These are phyloP conservation scores for Erodium texanum DNA, from an alignment of 441 rosid genomes.

Conservation along the genomic window DNA sequence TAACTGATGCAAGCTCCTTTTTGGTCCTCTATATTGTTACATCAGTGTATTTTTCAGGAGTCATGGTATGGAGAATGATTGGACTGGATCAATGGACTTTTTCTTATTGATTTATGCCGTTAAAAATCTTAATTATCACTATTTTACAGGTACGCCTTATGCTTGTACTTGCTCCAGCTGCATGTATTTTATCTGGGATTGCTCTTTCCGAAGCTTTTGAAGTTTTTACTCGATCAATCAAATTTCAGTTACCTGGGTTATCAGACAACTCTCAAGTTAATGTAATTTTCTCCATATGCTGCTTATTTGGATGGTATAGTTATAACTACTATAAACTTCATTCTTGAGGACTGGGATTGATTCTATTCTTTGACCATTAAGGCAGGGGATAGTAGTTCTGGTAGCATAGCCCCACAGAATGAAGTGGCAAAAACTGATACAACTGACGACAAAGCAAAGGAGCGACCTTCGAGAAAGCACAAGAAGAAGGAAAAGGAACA, in stretches of 20 bases:
- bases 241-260: slow-evolving; percentile 64
- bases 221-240: slow-evolving; percentile 78
- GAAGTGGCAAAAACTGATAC: slow-evolving; percentile 45
- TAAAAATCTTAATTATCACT: slow-evolving; percentile 13
- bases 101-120: not conserved
- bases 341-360: slow-evolving; percentile 21
- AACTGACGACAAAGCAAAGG: slow-evolving; percentile 44
- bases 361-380: slow-evolving; percentile 29
- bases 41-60: slow-evolving; percentile 97
- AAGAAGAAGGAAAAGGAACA: slow-evolving; percentile 66
- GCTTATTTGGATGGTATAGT: slow-evolving; percentile 6
- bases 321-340: slow-evolving; percentile 13
- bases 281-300: slow-evolving; percentile 31
- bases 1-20: slow-evolving; percentile 97
- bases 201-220: slow-evolving; percentile 95
- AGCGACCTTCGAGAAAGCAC: slow-evolving; percentile 62
- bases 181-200: slow-evolving; percentile 97
- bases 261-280: slow-evolving; percentile 36
- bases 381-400: slow-evolving; percentile 55
- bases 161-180: slow-evolving; percentile 99
- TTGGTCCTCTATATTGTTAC: slow-evolving; percentile 81
- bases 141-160: slow-evolving; percentile 81
- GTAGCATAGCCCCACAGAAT: slow-evolving; percentile 29
- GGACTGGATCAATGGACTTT: slow-evolving; percentile 1
- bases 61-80: slow-evolving; percentile 59